phyloP scores from a whole-genome alignment of 805 yeast genomes.

The Ogataea chonburiensis region DNA sequence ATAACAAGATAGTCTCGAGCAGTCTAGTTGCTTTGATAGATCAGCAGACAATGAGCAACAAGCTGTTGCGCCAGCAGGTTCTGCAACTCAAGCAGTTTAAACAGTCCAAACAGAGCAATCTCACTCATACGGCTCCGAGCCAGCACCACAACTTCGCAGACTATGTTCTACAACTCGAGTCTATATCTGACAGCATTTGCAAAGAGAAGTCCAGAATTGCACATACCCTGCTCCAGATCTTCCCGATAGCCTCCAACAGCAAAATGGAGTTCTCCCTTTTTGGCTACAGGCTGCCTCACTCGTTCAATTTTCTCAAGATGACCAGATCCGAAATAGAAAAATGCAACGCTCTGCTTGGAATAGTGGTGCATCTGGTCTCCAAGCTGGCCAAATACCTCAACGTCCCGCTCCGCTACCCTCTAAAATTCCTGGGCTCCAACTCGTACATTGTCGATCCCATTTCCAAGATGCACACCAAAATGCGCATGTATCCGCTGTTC shows the following conservation, averaged over 20 bases:
- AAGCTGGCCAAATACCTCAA: slow-evolving; percentile 41
- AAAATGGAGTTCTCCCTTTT: slow-evolving; percentile 31
- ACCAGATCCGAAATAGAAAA: slow-evolving; percentile 37
- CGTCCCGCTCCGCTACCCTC: slow-evolving; percentile 49
- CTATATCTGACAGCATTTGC: slow-evolving; percentile 12
- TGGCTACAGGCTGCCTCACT: slow-evolving; percentile 32
- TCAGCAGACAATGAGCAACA: slow-evolving; percentile 3
- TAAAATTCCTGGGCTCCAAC: slow-evolving; percentile 46
- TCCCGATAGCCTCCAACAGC: slow-evolving; percentile 33
- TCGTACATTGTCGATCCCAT: slow-evolving; percentile 50
- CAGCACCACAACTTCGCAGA: slow-evolving; percentile 12
- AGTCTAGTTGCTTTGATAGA: slow-evolving; percentile 5
- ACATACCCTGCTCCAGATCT: slow-evolving; percentile 26
- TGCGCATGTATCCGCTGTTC: slow-evolving; percentile 48
- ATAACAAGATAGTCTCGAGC: background rate
- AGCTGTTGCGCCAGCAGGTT: slow-evolving; percentile 3
- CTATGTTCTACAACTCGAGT: slow-evolving; percentile 16
- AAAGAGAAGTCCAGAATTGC: slow-evolving; percentile 30
- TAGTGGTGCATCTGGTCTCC: slow-evolving; percentile 42
- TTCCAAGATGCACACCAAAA: slow-evolving; percentile 35
- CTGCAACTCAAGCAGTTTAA: slow-evolving; percentile 3
- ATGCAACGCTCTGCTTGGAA: slow-evolving; percentile 50
- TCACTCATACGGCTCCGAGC: background rate
- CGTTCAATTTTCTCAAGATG: slow-evolving; percentile 19
- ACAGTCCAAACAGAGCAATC: slow-evolving; percentile 4